Conservation (phyloP, 2,329 filamentous ascomycete species). For the Rutstroemia sp. region DNA sequence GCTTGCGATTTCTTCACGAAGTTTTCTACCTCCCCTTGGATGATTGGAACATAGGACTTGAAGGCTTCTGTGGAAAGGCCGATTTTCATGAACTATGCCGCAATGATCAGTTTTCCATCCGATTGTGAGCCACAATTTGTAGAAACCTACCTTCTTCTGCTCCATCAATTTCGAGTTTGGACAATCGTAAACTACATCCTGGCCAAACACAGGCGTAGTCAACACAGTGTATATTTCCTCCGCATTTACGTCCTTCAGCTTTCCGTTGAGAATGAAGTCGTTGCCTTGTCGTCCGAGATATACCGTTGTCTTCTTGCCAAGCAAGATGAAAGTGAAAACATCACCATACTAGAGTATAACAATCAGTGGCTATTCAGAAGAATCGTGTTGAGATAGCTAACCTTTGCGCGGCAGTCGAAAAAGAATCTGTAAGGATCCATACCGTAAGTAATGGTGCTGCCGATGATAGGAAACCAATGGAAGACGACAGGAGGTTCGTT, state of each 20-base stretch:
- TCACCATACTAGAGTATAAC: constrained; percentile 62
- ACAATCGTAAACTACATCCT: constrained; percentile 84
- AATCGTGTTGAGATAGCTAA: constrained; percentile 38
- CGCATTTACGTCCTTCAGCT: constrained; percentile 80
- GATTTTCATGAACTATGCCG: constrained; percentile 65
- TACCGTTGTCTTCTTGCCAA: constrained; percentile 85
- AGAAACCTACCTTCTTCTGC: constrained; percentile 70
- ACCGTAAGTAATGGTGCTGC: constrained; percentile 88
- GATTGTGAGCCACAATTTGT: not conserved
- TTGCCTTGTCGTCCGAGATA: constrained; percentile 76
- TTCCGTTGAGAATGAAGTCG: constrained; percentile 87
- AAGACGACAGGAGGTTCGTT: constrained; percentile 78
- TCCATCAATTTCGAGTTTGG: constrained; percentile 91
- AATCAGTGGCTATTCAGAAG: constrained; percentile 9
- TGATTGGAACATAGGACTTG: constrained; percentile 68
- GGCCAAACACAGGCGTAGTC: constrained; percentile 66
- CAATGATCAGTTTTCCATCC: constrained; percentile 12
- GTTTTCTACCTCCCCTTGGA: constrained; percentile 64
- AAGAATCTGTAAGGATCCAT: constrained; percentile 93
- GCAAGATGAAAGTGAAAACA: constrained; percentile 80
- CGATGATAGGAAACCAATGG: constrained; percentile 75
- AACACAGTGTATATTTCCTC: constrained; percentile 85
- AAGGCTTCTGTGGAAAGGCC: constrained; percentile 70
- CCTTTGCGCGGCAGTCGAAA: constrained; percentile 63
- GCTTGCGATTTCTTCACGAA: constrained; percentile 61